Evolutionary conservation across 2,329 filamentous ascomycete species (phyloP).

Genomic region (Xylaria sp.): DNA sequence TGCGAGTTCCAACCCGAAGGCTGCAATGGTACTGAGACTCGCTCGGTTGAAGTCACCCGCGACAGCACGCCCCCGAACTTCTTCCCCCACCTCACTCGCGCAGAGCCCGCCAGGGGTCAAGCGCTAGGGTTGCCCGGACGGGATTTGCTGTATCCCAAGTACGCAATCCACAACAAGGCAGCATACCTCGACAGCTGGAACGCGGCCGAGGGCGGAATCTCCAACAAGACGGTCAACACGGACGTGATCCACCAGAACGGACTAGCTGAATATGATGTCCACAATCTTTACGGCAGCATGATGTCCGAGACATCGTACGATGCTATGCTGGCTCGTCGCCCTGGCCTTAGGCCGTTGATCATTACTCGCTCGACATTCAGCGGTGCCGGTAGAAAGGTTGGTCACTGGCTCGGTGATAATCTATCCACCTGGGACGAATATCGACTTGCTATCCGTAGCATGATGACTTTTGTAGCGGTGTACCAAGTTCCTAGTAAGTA

Average conservation of each 20-base stretch:
- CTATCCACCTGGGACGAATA: slow-evolving; percentile 63
- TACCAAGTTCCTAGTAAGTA: slow-evolving; percentile 65
- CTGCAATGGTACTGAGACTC: slow-evolving; percentile 41
- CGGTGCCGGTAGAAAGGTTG: slow-evolving; percentile 69
- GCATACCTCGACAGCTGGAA: slow-evolving; percentile 51
- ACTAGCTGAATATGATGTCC: slow-evolving; percentile 73
- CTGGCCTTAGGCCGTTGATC: slow-evolving; percentile 68
- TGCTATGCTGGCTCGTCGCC: slow-evolving; percentile 71
- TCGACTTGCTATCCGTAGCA: slow-evolving; percentile 61
- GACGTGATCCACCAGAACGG: slow-evolving; percentile 72
- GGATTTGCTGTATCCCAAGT: slow-evolving; percentile 68
- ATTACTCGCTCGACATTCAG: slow-evolving; percentile 80
- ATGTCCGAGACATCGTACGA: slow-evolving; percentile 70
- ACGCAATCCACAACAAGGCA: slow-evolving; percentile 68
- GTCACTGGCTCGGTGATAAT: slow-evolving; percentile 68
- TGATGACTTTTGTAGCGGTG: slow-evolving; percentile 66
- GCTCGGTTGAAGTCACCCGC: slow-evolving; percentile 28
- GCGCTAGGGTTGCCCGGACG: slow-evolving; percentile 65
- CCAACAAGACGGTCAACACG: slow-evolving; percentile 68
- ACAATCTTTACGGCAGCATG: slow-evolving; percentile 79
- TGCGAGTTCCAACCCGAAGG: slow-evolving; percentile 67
- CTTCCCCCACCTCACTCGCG: slow-evolving; percentile 29
- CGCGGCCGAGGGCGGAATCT: slow-evolving; percentile 52
- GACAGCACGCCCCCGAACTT: slow-evolving; percentile 40
- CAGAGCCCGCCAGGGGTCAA: slow-evolving; percentile 43